These are phyloP conservation scores for Syzygium oleosum DNA, from an alignment of 345 rosid genomes.

Conservation along the genomic window DNA sequence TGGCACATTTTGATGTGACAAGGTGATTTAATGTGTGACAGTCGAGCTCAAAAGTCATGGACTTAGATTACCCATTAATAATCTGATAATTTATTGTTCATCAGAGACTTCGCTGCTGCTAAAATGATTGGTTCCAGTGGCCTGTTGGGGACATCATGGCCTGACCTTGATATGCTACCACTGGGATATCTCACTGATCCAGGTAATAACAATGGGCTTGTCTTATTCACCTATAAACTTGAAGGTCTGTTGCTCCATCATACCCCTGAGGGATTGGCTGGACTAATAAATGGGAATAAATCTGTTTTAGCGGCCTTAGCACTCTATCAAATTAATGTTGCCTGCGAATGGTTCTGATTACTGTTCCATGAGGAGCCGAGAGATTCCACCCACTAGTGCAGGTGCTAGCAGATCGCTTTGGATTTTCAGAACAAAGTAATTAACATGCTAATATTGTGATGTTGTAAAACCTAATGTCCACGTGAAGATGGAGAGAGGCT, in stretches of 20 bases:
- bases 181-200: constrained; percentile 87
- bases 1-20: constrained; percentile 68
- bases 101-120: constrained; percentile 58
- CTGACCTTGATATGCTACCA: constrained; percentile 90
- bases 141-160: constrained; percentile 77
- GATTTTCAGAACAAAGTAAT: not conserved
- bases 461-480: not conserved
- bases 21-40: constrained; percentile 24
- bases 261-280: not conserved
- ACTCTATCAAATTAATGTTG: not conserved
- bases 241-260: not conserved
- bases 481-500: not conserved
- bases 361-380: not conserved
- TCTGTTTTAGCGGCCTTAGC: not conserved
- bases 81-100: constrained; percentile 1
- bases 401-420: not conserved
- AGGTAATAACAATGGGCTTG: constrained; percentile 25
- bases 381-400: not conserved
- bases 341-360: not conserved
- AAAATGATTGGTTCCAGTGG: constrained; percentile 61
- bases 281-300: not conserved
- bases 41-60: not conserved
- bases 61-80: not conserved
- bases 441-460: not conserved
- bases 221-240: not conserved